Evolutionary conservation across 140 eudicot species (phyloP).

Genomic region (Oenanthe javanica): DNA sequence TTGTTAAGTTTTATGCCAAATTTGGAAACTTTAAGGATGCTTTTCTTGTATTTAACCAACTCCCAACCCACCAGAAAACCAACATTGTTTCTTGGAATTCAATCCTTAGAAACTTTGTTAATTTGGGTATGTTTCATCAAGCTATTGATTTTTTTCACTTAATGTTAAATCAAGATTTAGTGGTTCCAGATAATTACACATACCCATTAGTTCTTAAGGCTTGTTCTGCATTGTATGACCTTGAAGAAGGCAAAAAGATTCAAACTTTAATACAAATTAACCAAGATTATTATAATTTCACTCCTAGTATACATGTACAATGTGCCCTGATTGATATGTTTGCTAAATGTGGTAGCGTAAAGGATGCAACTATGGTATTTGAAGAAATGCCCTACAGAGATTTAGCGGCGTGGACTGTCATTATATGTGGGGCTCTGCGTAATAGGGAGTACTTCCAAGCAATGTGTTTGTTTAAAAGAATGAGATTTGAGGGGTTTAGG

Average conservation of each 20-base stretch:
- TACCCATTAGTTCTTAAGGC: conserved; percentile 24
- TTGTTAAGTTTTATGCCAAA: conserved; percentile 4
- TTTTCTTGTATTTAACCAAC: conserved; percentile 12
- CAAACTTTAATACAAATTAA: conserved; percentile 4
- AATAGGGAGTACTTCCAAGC: conserved; percentile 16
- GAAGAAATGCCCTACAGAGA: conserved; percentile 23
- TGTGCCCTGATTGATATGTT: conserved; percentile 28
- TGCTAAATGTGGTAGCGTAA: conserved; percentile 28
- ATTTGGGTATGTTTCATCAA: conserved; percentile 10
- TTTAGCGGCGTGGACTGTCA: conserved; percentile 23
- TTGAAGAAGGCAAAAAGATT: conserved; percentile 24
- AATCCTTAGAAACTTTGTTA: conserved; percentile 14
- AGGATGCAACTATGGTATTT: conserved; percentile 19
- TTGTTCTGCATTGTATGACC: conserved; percentile 19
- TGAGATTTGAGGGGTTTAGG: conserved; percentile 14
- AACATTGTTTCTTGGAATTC: conserved; percentile 17
- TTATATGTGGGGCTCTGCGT: conserved; percentile 18
- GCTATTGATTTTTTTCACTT: conserved; percentile 20
- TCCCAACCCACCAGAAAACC: background rate
- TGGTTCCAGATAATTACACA: conserved; percentile 22
- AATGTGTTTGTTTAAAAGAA: conserved; percentile 18
- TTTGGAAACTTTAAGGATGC: conserved; percentile 10
- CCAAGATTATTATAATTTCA: background rate
- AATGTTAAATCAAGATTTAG: background rate
- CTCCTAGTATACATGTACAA: conserved; percentile 15